phyloP scores from a whole-genome alignment of 768 basidiomycete genomes.

The Amanita polypyramis region DNA sequence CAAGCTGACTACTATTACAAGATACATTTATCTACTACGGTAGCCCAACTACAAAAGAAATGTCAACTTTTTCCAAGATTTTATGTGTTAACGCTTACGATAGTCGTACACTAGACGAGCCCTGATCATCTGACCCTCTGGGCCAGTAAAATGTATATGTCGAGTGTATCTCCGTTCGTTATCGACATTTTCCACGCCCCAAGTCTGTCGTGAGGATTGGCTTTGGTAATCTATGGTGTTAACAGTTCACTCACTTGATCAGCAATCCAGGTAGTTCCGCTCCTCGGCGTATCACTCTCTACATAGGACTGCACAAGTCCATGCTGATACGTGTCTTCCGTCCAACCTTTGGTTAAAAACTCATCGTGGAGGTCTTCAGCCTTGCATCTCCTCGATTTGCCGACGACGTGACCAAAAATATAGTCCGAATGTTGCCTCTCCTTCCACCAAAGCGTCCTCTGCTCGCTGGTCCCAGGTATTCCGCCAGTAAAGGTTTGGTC shows the following conservation, averaged over 20 bases:
- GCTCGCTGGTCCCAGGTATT: constrained; percentile 45
- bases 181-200: constrained; percentile 56
- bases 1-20: background rate
- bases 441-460: constrained; percentile 46
- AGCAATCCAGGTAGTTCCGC: constrained; percentile 48
- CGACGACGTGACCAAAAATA: constrained; percentile 51
- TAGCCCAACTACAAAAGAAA: background rate
- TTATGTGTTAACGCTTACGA: constrained; percentile 25
- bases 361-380: constrained; percentile 27
- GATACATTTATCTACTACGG: background rate
- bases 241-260: constrained; percentile 38
- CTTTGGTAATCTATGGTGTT: background rate
- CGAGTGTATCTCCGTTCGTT: constrained; percentile 52
- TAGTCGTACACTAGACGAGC: constrained; percentile 59
- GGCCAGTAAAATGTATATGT: constrained; percentile 54
- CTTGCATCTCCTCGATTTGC: constrained; percentile 41
- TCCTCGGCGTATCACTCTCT: constrained; percentile 56
- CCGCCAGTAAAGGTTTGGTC: constrained; percentile 58
- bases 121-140: constrained; percentile 45
- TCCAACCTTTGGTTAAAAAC: constrained; percentile 40
- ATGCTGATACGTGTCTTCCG: constrained; percentile 28
- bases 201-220: constrained; percentile 24
- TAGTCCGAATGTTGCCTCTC: constrained; percentile 40
- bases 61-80: background rate
- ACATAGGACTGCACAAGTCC: constrained; percentile 37